A percentile compares a stretch with the other conserved stretches of the same genome.
These are phyloP conservation scores for Pleurotus platypus DNA, from an alignment of 768 basidiomycete genomes.

Conservation along the genomic window DNA sequence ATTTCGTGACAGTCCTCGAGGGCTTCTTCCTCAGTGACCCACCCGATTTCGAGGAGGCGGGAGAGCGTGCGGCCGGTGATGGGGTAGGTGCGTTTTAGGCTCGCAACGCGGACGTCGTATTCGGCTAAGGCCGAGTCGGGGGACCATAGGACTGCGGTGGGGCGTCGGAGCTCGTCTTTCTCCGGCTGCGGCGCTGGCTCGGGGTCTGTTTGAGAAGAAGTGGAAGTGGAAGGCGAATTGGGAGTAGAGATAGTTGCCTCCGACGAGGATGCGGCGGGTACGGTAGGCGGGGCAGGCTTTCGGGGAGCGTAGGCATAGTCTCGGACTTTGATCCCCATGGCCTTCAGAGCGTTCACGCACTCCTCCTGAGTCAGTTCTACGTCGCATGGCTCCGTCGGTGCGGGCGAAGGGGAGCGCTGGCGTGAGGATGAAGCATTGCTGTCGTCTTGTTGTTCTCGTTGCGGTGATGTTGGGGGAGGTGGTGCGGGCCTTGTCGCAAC, in stretches of 20 bases:
- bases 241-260: background rate
- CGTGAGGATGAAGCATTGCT: background rate
- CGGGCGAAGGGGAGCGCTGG: slow-evolving; percentile 25
- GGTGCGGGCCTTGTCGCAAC: too few relatives aligned
- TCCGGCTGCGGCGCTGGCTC: too few relatives aligned
- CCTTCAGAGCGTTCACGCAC: slow-evolving; percentile 21
- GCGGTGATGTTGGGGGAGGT: too few relatives aligned
- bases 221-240: background rate
- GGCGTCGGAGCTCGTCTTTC: background rate
- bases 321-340: slow-evolving; percentile 34
- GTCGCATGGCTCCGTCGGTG: slow-evolving; percentile 32
- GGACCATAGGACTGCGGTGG: slow-evolving; percentile 32
- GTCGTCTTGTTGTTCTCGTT: too few relatives aligned
- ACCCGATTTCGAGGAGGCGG: slow-evolving; percentile 34
- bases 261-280: background rate
- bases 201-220: background rate
- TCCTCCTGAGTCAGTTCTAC: slow-evolving; percentile 31
- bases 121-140: slow-evolving; percentile 33
- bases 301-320: slow-evolving; percentile 32
- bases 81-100: slow-evolving; percentile 23
- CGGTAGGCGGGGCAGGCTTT: slow-evolving; percentile 9
- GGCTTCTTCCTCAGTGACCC: slow-evolving; percentile 31
- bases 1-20: slow-evolving; percentile 24
- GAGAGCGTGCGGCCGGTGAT: slow-evolving; percentile 34
- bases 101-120: slow-evolving; percentile 33